A percentile compares a stretch with the other conserved stretches of the same genome.
Evolutionary conservation across 2,329 filamentous ascomycete species (phyloP).

Genomic region (Thelonectria discophora): DNA sequence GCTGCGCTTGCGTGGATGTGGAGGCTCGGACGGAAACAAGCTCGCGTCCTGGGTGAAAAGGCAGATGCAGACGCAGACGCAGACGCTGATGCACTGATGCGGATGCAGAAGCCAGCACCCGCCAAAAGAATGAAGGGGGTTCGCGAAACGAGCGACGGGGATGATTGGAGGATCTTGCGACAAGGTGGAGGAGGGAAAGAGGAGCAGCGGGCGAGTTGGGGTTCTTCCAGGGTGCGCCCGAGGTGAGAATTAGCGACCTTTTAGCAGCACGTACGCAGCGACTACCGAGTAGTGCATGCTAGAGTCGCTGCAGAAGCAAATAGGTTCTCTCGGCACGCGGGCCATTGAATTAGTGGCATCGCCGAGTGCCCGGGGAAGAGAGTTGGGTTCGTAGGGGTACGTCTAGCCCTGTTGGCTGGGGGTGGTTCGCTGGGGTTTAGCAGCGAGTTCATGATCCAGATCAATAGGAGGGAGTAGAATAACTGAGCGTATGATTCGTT

Average conservation of each 20-base stretch:
- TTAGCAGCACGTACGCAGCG: neutral
- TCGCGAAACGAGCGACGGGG: slow-evolving; percentile 32
- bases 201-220: slow-evolving; percentile 18
- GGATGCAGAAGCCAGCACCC: slow-evolving; percentile 28
- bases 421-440: too few relatives aligned
- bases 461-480: too few relatives aligned
- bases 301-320: neutral
- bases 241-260: slow-evolving; percentile 2
- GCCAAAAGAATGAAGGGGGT: slow-evolving; percentile 39
- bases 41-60: slow-evolving; percentile 3
- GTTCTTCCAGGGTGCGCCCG: neutral
- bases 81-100: too few relatives aligned
- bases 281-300: neutral
- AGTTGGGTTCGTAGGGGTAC: neutral
- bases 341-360: slow-evolving; percentile 18
- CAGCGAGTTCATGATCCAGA: too few relatives aligned
- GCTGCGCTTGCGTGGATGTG: slow-evolving; percentile 35
- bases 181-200: slow-evolving; percentile 33
- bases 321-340: neutral
- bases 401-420: slow-evolving; percentile 8
- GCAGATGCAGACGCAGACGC: slow-evolving; percentile 25
- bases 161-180: slow-evolving; percentile 41
- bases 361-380: slow-evolving; percentile 10
- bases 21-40: slow-evolving; percentile 27
- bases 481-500: neutral